Conservation (phyloP, 257 asterid genomes). For the Fraxinus pennsylvanica region DNA sequence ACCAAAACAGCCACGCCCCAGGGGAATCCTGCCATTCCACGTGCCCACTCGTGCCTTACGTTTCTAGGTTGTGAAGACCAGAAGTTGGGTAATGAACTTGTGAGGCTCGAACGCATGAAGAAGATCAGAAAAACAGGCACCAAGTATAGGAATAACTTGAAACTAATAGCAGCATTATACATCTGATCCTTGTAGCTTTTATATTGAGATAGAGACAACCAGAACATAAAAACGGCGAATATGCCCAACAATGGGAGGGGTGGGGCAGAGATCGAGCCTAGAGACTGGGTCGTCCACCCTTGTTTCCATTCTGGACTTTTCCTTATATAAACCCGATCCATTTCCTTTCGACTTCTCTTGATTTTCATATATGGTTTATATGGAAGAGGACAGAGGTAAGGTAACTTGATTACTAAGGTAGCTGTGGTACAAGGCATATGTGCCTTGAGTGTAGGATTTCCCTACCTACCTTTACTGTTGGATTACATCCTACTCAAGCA, state of each 20-base stretch:
- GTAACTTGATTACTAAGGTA: slow-evolving; percentile 34
- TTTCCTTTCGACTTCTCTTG: slow-evolving; percentile 11
- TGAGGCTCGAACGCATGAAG: slow-evolving; percentile 34
- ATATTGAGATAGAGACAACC: slow-evolving; percentile 57
- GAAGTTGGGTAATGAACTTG: slow-evolving; percentile 32
- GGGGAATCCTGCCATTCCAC: slow-evolving; percentile 43
- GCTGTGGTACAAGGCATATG: slow-evolving; percentile 60
- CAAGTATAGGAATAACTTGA: slow-evolving; percentile 53
- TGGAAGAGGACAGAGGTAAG: slow-evolving; percentile 15
- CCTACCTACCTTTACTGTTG: slow-evolving; percentile 33
- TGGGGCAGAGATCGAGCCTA: slow-evolving; percentile 57
- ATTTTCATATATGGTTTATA: slow-evolving; percentile 1
- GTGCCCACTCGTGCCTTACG: slow-evolving; percentile 24
- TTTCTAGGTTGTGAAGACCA: slow-evolving; percentile 32
- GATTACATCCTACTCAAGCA: slow-evolving; percentile 46
- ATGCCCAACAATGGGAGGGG: slow-evolving; percentile 57
- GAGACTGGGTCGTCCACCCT: slow-evolving; percentile 47
- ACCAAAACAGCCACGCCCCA: slow-evolving; percentile 60
- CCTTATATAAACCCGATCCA: slow-evolving; percentile 47
- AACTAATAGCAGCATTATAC: slow-evolving; percentile 27
- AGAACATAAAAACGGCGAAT: slow-evolving; percentile 54
- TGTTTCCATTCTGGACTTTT: slow-evolving; percentile 60
- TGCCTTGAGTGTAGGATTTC: slow-evolving; percentile 58
- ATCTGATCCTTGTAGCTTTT: slow-evolving; percentile 49
- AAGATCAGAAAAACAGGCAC: slow-evolving; percentile 46